Base-by-base conservation (phyloP, 441 rosid genomes). In the Manihot esculenta region DNA sequence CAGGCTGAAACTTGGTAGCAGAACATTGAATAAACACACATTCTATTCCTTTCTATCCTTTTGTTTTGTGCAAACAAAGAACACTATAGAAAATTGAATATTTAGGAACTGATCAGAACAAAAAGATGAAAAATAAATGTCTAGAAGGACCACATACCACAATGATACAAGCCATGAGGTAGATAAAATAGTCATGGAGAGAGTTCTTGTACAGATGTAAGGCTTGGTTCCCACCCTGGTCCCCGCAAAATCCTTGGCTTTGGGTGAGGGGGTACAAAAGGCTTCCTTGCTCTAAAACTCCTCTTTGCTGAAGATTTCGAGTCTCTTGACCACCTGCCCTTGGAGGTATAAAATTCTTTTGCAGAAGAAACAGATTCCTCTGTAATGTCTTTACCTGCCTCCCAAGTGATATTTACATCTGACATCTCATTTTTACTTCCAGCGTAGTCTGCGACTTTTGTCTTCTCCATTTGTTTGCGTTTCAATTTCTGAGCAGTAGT, bases 241-340 rank as follows among this genome's bases (percentile, higher is more conserved):
- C 66, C 77, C 38, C 57, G 71, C 27, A 55, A 18, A 3, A 23
- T 8, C 66, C 76, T 81, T 62, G 62, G 47, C 70, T 57, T 81
- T 0, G 84, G 88, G 10, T 86, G 83, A 7, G 88, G 92, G 9
- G 92, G 87, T 59, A 81, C 83, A 53, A 87, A 85, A 63, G 85
- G 82, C 77, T 82, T 83, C 85, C 77, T 89, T 47, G 54, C 23
- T 69, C 68, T 82, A 23, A 54, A 30, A 23, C 66, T 66, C 72
- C 66, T 79, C 66, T 41, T 82, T 63, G 26, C 74, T 17, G 49
- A 10, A 33, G 47, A 26, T 42, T 63, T 72, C 0, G 63, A 27
- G 41, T 45, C 26, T 58, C 68, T 67, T 7, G 81, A 3, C 65
- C 10, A 35, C 66, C 72, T 75, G 30, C 69, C 85, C 60, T 69